Base-by-base conservation (phyloP, 441 rosid species). In the Euphorbia celastroides region DNA sequence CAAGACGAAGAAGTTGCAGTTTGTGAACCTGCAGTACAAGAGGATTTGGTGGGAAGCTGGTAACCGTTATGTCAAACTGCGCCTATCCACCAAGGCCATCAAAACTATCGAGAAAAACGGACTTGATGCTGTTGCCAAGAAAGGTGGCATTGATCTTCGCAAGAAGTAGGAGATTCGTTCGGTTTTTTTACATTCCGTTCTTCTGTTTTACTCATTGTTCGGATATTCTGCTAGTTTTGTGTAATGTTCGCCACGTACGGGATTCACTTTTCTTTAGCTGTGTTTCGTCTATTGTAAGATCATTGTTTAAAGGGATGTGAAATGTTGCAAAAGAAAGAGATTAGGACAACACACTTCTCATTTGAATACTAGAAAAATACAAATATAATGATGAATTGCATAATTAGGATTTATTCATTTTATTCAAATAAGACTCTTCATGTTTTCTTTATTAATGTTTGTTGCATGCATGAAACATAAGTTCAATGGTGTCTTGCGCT, bases 21-120 rank as follows among this genome's bases (percentile, higher is more conserved):
- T 86, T 77, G 98, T 93, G 55, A 93, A 93, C 73, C 75, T 93
- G 66, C 98, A 93, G 70, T 87, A 88, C 85, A 90, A 93, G 83
- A 87, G 42, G 76, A 75, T 90, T 27, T 93, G 97, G 98, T 93
- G 98, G 98, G 98, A 90, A 78, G 90, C 87, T 2, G 98, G 97
- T 5, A 90, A 89, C 67, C 94, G 96, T 5, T 93, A 76, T 46
- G 83, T 90, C 41, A 90, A 90, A 56, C 80, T 93, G 52, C 85
- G 95, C 20, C 66, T 93, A 62, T 90, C 98, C 0, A 93, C 97
- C 19, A 90, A 93, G 74, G 98, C 96, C 0, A 69, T 93, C 61
- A 90, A 88, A 86, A 93, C 97, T n/a, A 87, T 90, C 25, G 97
- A 93, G 81, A 93, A 90, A 90, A n/a, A n/a, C n/a, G n/a, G n/a